Evolutionary conservation across 768 basidiomycete species (phyloP), one percentile per base, ranked within the genome.

Genomic region (Boletus speciosus): DNA sequence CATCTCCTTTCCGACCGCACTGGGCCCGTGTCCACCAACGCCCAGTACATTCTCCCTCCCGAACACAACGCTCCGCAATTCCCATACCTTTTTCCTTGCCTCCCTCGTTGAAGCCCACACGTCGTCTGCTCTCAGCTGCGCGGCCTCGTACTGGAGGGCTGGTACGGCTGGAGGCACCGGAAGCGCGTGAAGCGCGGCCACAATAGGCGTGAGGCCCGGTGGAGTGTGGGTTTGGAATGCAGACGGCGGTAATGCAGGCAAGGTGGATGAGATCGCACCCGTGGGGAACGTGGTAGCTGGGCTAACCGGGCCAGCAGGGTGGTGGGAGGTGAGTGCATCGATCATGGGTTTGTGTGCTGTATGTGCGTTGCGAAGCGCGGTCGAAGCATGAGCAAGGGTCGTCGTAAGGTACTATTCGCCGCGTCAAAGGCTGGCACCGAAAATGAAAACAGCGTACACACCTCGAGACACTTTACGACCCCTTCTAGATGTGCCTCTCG

Each of bases 401-500:
- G 64, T 65, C 12, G 83, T 81, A 54, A 90, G 73, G 41, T 81
- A 69, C 77, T 82, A 51, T 37, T 38, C 16, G 50, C 25, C 12
- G 41, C 46, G 48, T 56, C 46, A 68, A 23, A 21, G 21, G 4
- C 16, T 37, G 29, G 15, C 9, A 40, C 64, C 47, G 32, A 50
- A 52, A 49, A 45, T 47, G 40, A 51, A 63, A 39, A 51, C 14
- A 41, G 35, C 37, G 16, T 29, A 56, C 73, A 25, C 61, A 80
- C 87, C 64, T 81, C 74, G 34, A 89, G 74, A 61, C 81, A 84
- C 16, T 76, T 72, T 12, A 84, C 63, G 31, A 89, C 81, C 63
- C 87, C 85, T 50, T 72, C 74, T 35, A 92, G 72, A 66, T 91
- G 88, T 54, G 76, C 73, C 64, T 85, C 84, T 61, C 89, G 77